Evolutionary conservation across 306 rosid genomes (phyloP), one percentile per base, ranked within the genome.

Genomic region (Mucuna pruriens): DNA sequence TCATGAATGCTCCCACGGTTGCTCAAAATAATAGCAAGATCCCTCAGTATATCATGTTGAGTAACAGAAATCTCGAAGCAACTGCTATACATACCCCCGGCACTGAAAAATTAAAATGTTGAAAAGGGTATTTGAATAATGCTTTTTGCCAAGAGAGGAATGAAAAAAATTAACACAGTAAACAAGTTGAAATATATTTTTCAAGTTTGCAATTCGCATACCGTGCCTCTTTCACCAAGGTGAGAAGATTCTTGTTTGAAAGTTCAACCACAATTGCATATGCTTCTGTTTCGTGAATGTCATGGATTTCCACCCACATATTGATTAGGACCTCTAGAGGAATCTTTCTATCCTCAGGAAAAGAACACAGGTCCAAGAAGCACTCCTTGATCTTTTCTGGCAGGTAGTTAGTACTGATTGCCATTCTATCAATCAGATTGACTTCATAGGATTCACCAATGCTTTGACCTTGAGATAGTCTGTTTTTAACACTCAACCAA

Each of bases 41-140:
- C 96, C 81, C 99, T 84, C 82, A 95, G 67, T 5, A 91, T 91
- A 81, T 95, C 99, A 57, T 95, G 99, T 45, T 91, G 99, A 40
- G 91, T 88, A 25, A 95, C 88, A 62, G 82, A 90, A 76, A 93
- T 86, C 73, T 92, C 98, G 70, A 89, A 93, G 83, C 74, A 91
- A 67, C 98, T 90, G 87, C 89, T 90, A 69, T 88, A 88, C 84
- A 88, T 58, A 7, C 88, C 90, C 36, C 96, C 92, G 38, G 81
- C 92, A 57, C 99, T 95, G 92, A 83, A 60, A 74, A 40, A 77
- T 81, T 13, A 23, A 73, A 68, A 78, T 69, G 81, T 40, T 54
- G 9, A 62, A 57, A 40, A 75, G 8, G 58, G 40, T 29, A 26
- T 91, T 73, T 83, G 84, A 74, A 78, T 25, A 75, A 57, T 33